Evolutionary conservation across 148 eudicot genomes (phyloP).

Genomic region (Pouteria glomerata): DNA sequence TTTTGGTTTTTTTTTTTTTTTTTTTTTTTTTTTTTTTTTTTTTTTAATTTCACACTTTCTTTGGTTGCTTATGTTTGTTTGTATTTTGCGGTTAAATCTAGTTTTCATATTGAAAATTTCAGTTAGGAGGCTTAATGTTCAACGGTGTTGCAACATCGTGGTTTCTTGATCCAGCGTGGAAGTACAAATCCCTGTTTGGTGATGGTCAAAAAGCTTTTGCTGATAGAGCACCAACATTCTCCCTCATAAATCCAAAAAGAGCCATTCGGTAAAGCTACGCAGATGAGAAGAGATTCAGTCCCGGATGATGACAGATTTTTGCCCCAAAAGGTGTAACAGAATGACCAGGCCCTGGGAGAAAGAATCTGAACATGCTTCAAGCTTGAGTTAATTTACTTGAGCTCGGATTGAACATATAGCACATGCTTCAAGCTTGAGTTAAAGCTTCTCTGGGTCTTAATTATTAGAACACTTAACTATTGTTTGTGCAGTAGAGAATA

Average conservation of each 20-base stretch:
- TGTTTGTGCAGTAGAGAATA: too few species aligned
- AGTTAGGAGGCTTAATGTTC: constrained; percentile 57
- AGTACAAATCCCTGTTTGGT: constrained; percentile 20
- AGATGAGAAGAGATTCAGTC: background rate
- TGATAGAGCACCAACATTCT: constrained; percentile 38
- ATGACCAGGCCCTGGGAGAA: too few species aligned
- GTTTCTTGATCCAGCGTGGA: constrained; percentile 51
- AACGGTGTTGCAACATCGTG: constrained; percentile 47
- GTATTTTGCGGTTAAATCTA: background rate
- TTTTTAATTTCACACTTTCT: background rate
- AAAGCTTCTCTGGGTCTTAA: too few species aligned
- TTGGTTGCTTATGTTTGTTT: background rate
- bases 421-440: too few species aligned
- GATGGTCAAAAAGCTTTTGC: constrained; percentile 35
- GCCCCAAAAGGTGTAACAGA: too few species aligned
- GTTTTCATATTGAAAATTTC: constrained; percentile 6
- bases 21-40: too few species aligned
- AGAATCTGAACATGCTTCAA: too few species aligned
- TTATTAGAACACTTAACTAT: too few species aligned
- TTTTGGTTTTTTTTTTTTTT: too few species aligned
- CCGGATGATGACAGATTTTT: background rate
- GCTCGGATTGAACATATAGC: too few species aligned
- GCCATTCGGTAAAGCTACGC: background rate
- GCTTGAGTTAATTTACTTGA: too few species aligned
- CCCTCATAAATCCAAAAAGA: constrained; percentile 17